These are phyloP conservation scores for Malassezia pachydermatis DNA, from an alignment of 1,284 basidiomycete species.

Conservation along the genomic window DNA sequence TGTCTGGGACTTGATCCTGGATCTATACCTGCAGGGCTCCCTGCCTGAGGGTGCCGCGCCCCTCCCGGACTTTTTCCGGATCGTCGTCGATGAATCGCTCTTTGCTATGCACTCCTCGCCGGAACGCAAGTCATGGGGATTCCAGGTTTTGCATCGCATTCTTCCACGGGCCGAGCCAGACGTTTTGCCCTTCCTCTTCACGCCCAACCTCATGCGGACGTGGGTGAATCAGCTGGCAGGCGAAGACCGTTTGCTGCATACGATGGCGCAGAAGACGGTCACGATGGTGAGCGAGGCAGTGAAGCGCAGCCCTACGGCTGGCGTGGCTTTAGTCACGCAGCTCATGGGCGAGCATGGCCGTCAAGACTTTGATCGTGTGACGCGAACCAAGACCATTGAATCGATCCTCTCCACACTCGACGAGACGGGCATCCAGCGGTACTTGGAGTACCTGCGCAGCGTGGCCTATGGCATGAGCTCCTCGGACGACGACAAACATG, in stretches of 20 bases:
- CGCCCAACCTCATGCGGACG: slow-evolving; percentile 86
- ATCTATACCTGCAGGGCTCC: slow-evolving; percentile 58
- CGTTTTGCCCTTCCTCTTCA: slow-evolving; percentile 76
- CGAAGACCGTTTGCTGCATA: slow-evolving; percentile 76
- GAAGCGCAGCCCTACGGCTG: slow-evolving; percentile 65
- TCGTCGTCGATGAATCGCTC: slow-evolving; percentile 82
- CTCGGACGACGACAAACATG: slow-evolving; percentile 18
- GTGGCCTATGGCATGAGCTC: slow-evolving; percentile 40
- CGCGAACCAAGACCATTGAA: slow-evolving; percentile 86
- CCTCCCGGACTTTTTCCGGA: slow-evolving; percentile 79
- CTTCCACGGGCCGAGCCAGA: slow-evolving; percentile 60
- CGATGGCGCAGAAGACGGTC: slow-evolving; percentile 56
- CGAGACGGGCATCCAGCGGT: slow-evolving; percentile 63
- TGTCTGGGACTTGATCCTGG: slow-evolving; percentile 76
- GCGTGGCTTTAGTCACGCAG: slow-evolving; percentile 74
- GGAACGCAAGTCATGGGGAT: slow-evolving; percentile 89
- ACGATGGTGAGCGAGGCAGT: slow-evolving; percentile 66
- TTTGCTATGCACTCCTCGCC: slow-evolving; percentile 74
- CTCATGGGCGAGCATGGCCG: slow-evolving; percentile 75
- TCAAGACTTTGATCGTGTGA: slow-evolving; percentile 80
- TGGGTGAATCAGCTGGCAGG: slow-evolving; percentile 92
- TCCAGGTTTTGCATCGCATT: slow-evolving; percentile 76
- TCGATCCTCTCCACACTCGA: slow-evolving; percentile 68
- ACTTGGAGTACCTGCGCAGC: slow-evolving; percentile 59
- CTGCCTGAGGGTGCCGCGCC: slow-evolving; percentile 54